Conservation (phyloP, 2,329 filamentous ascomycete species). For the Apiospora rasikravindrae region DNA sequence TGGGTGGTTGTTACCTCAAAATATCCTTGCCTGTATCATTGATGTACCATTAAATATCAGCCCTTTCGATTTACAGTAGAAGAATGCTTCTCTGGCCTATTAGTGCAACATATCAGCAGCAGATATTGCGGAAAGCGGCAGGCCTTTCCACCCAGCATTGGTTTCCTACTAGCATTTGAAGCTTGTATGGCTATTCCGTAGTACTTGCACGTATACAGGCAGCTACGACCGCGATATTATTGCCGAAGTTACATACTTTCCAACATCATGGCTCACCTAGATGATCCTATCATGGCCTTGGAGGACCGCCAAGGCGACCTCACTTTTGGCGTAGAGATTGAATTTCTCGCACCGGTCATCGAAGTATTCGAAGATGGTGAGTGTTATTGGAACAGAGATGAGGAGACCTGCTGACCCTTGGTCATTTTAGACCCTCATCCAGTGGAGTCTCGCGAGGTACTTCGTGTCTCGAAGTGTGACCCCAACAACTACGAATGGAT, state of each 20-base stretch:
- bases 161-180: neutral
- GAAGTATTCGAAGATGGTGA: neutral
- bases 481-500: neutral
- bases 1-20: too few relatives aligned
- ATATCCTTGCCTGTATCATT: too few relatives aligned
- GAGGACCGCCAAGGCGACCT: conserved; percentile 19
- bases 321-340: conserved; percentile 35
- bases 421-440: neutral
- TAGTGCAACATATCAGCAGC: too few relatives aligned
- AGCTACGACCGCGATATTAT: neutral
- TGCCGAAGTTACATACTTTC: neutral
- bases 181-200: neutral
- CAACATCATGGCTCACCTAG: neutral
- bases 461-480: neutral
- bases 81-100: too few relatives aligned
- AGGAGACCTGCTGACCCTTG: neutral
- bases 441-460: neutral
- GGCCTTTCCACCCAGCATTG: neutral
- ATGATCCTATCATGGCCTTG: conserved; percentile 3
- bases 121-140: neutral
- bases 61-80: too few relatives aligned
- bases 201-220: neutral
- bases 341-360: conserved; percentile 28
- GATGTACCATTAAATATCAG: too few relatives aligned
- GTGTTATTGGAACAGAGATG: neutral